Base-by-base conservation (phyloP, 2,329 filamentous ascomycete species). In the Xylaria sp. region DNA sequence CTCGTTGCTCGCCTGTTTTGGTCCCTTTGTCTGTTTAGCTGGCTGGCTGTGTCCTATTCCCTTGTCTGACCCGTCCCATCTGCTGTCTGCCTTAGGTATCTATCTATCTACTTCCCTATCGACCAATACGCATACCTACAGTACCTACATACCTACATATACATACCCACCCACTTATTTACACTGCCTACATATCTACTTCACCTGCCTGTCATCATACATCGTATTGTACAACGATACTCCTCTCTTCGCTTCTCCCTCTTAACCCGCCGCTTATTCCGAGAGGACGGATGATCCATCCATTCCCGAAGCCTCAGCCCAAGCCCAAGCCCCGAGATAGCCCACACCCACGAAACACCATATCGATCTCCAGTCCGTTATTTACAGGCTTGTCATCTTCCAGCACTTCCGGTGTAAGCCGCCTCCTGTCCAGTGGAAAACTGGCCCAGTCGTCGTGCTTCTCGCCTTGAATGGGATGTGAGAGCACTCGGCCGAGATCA, bases 401-500 rank as follows among this genome's bases (percentile, higher is more conserved):
- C 51, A 68, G 48, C 60, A 33, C 36, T 66, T 49, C 59, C 58
- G 63, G 59, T 64, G 58, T 66, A 65, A 65, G 62, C 58, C 62
- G 66, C 51, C 28, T 55, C 48, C 62, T 57, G 57, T 52, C 58
- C 25, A 3, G 56, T 55, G 60, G 41, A n/a, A 61, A 60, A 56
- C 62, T 56, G 55, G 41, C 36, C 70, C 51, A 67, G 72, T 68
- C 65, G 67, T 67, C 69, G 64, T 67, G 68, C 66, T 33, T 49
- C 62, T 52, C 31, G 48, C 39, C 20, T 33, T 46, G n/a, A 28
- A 67, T 67, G 62, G 63, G 52, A 55, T 68, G 65, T 74, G 71
- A 70, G 69, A 71, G 69, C 66, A 60, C 71, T 72, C 71, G 72
- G 72, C 73, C 74, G 71, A 71, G 71, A 71, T 72, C 66, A 75